A percentile compares a stretch with the other conserved stretches of the same genome.
Evolutionary conservation across 192 early-diverging fungal species (phyloP).

Genomic region (Mortierella antarctica): DNA sequence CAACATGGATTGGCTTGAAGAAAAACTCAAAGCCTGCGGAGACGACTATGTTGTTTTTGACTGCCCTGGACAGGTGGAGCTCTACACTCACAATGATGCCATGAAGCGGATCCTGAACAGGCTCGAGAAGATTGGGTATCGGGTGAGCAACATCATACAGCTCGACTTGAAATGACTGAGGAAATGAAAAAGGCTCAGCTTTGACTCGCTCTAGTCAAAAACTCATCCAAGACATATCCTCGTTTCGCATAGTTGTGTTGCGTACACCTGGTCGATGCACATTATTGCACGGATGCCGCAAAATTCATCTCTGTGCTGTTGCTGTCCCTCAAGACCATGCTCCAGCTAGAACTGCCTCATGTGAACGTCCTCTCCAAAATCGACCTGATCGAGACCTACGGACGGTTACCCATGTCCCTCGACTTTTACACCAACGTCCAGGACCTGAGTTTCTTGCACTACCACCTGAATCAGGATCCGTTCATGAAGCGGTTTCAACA

Average conservation of each 20-base stretch:
- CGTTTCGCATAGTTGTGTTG: slow-evolving; percentile 68
- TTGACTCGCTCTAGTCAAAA: not conserved
- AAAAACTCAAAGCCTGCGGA: slow-evolving; percentile 70
- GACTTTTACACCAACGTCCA: slow-evolving; percentile 97
- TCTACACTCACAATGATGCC: slow-evolving; percentile 94
- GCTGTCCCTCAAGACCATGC: slow-evolving; percentile 91
- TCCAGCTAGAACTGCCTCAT: slow-evolving; percentile 94
- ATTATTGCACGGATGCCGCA: slow-evolving; percentile 91
- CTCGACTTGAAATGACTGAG: not conserved
- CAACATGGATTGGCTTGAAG: slow-evolving; percentile 92
- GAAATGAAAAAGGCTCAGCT: not conserved
- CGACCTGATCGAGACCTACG: slow-evolving; percentile 88
- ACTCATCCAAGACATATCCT: slow-evolving; percentile 3
- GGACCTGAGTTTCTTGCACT: slow-evolving; percentile 86
- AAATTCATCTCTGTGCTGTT: slow-evolving; percentile 94
- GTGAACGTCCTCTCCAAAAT: slow-evolving; percentile 97
- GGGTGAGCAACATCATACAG: slow-evolving; percentile 56
- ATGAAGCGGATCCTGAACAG: slow-evolving; percentile 80
- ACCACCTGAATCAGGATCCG: slow-evolving; percentile 77
- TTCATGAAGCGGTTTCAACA: slow-evolving; percentile 73
- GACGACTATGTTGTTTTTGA: slow-evolving; percentile 97
- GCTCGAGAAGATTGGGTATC: slow-evolving; percentile 76
- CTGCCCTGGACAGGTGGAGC: slow-evolving; percentile 97
- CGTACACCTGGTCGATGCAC: slow-evolving; percentile 91
- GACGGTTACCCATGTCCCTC: slow-evolving; percentile 82